These are phyloP conservation scores for Eucalyptus viminalis DNA, from an alignment of 345 rosid species.

Conservation along the genomic window DNA sequence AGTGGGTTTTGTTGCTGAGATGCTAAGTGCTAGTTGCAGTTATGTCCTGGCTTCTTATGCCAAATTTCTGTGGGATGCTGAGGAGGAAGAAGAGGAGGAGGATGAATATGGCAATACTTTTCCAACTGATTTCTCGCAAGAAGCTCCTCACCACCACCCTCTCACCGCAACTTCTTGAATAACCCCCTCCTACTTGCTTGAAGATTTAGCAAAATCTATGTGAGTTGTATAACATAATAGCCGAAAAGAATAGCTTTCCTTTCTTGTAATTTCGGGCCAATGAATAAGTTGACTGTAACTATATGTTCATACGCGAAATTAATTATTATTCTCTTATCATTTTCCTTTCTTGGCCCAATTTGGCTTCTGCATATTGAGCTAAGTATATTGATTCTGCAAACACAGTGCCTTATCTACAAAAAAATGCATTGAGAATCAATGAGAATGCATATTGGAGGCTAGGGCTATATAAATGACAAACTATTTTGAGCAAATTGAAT, in stretches of 20 bases:
- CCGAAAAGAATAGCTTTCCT: background rate
- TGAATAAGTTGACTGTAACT: background rate
- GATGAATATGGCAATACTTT: background rate
- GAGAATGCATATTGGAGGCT: background rate
- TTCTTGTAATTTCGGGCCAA: background rate
- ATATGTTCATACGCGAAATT: background rate
- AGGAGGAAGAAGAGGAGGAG: constrained; percentile 32
- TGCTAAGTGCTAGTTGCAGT: constrained; percentile 11
- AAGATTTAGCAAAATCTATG: background rate
- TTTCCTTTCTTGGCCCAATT: background rate
- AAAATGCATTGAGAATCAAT: background rate
- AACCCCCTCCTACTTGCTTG: background rate
- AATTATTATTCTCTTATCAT: background rate
- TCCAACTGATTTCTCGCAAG: constrained; percentile 10
- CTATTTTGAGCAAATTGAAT: background rate
- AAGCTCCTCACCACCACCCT: constrained; percentile 4
- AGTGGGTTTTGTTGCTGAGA: background rate
- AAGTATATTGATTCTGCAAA: background rate
- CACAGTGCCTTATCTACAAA: background rate
- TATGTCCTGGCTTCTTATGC: constrained; percentile 69
- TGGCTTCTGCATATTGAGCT: background rate
- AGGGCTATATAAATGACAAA: background rate
- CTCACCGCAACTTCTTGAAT: constrained; percentile 12
- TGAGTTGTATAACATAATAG: background rate
- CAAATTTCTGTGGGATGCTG: constrained; percentile 57